A percentile compares a stretch with the other conserved stretches of the same genome.
Evolutionary conservation across 2,329 filamentous ascomycete species (phyloP).

Genomic region (Aspergillus uvarum): DNA sequence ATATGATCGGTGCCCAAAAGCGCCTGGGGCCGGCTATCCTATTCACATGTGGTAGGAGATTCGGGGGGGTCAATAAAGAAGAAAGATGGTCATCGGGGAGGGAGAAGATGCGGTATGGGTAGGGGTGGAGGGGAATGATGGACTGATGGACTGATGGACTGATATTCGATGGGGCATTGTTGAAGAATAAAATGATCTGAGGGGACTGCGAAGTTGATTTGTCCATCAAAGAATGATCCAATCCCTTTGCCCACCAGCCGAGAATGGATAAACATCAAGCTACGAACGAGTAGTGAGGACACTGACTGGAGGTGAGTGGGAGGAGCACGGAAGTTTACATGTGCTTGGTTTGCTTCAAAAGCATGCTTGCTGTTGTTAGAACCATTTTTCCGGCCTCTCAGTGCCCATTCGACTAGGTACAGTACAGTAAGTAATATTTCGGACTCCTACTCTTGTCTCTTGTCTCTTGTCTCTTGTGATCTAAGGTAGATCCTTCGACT

Average conservation of each 20-base stretch:
- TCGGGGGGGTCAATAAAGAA: not conserved
- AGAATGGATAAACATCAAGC: not conserved
- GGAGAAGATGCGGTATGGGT: not conserved
- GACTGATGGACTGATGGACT: not conserved
- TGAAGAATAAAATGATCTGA: not conserved
- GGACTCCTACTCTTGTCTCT: not conserved
- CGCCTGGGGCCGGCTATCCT: not conserved
- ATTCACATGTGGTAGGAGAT: not conserved
- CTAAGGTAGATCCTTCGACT: conserved; percentile 5
- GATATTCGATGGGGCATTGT: not conserved
- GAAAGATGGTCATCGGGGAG: not conserved
- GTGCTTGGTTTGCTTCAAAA: not conserved
- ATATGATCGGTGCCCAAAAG: conserved; percentile 21
- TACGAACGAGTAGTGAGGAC: not conserved
- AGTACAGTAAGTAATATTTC: no score
- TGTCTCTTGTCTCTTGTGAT: conserved; percentile 1
- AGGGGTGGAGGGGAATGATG: not conserved
- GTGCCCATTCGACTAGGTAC: conserved; percentile 6
- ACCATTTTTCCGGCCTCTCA: conserved; percentile 4
- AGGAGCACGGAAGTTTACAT: conserved; percentile 14
- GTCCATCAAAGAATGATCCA: not conserved
- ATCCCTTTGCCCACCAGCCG: not conserved
- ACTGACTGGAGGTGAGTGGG: not conserved
- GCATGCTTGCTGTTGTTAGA: conserved; percentile 11
- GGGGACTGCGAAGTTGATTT: no score